These are phyloP conservation scores for Trypanosoma mega DNA, from an alignment of 208 protist species.

Conservation along the genomic window DNA sequence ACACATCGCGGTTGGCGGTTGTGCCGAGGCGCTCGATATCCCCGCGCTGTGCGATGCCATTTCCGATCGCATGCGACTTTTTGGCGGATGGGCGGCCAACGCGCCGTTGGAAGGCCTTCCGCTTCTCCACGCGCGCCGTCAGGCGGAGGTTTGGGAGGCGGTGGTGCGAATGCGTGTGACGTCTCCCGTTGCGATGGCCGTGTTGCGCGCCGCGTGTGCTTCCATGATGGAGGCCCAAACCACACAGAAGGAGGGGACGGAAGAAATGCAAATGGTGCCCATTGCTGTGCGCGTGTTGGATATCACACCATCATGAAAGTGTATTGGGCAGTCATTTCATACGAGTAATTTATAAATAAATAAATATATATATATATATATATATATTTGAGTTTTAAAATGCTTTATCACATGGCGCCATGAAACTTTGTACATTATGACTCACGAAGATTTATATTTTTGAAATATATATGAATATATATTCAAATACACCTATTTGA, in stretches of 20 bases:
- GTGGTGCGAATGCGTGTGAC: constrained; percentile 14
- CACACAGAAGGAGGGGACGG: background rate
- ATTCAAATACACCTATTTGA: no score
- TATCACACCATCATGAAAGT: no score
- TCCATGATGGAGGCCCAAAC: constrained; percentile 4
- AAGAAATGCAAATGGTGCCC: no score
- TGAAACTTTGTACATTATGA: no score
- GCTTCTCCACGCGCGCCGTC: constrained; percentile 2
- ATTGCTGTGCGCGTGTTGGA: no score
- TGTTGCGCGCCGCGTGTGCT: constrained; percentile 20
- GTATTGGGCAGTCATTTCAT: no score
- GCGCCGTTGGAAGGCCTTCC: background rate
- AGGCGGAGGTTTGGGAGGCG: background rate
- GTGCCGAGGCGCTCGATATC: constrained; percentile 9
- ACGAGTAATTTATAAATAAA: no score
- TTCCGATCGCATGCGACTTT: constrained; percentile 4
- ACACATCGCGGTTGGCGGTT: background rate
- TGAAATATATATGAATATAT: no score
- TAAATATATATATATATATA: no score
- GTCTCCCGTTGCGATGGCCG: constrained; percentile 5
- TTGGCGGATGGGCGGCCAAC: constrained; percentile 16
- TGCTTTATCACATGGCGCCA: no score
- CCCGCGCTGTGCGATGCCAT: constrained; percentile 10
- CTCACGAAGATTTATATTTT: no score
- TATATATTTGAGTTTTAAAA: no score